Base-by-base conservation (phyloP, 192 early-diverging fungal genomes). In the Chytriomyces sp. region DNA sequence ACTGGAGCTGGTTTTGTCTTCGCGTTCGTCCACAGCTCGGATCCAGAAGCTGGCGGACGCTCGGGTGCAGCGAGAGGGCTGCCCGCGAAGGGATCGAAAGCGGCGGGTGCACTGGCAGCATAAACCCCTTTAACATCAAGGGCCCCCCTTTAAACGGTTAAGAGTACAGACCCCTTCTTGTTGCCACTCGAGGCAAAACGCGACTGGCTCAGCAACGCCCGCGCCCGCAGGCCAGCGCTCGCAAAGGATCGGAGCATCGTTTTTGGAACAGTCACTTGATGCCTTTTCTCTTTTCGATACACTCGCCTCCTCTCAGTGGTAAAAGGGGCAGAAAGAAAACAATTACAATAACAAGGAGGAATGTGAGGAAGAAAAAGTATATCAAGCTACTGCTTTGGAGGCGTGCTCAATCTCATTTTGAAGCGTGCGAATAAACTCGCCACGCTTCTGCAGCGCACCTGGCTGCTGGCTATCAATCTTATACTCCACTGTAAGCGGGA, bases 41-140 rank as follows among this genome's bases (percentile, higher is more conserved):
- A 19, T 2, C 41, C 59, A 2, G 71, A 73, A 3, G 40, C 3
- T 10, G 17, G 52, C 7, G 54, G 65, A 10, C 36, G 44, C 22
- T 52, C 65, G 19, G 65, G 65, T 17, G 49, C 52, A 6, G 52
- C 28, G 30, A 30, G 52, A 7, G 65, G 65, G 12, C 34, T 26
- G 65, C 37, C 14, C 31, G 65, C 65, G 65, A 68, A 68, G 32
- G 65, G 65, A 52, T 68, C 65, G 65, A 39, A 68, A 17, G 26
- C 19, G 32, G 34, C 55, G 30, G 34, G 40, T 1, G 63, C 6
- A 8, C 14, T 38, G 14, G 44, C 2, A 12, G 44, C 14, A 49
- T 49, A 19, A 49, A 22, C 44, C n/a, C n/a, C n/a, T n/a, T n/a
- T n/a, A n/a, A n/a, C n/a, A n/a, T n/a, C n/a, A n/a, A n/a, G n/a